phyloP scores from a whole-genome alignment of 139 green algal species.

The Chlamydomonas urium region DNA sequence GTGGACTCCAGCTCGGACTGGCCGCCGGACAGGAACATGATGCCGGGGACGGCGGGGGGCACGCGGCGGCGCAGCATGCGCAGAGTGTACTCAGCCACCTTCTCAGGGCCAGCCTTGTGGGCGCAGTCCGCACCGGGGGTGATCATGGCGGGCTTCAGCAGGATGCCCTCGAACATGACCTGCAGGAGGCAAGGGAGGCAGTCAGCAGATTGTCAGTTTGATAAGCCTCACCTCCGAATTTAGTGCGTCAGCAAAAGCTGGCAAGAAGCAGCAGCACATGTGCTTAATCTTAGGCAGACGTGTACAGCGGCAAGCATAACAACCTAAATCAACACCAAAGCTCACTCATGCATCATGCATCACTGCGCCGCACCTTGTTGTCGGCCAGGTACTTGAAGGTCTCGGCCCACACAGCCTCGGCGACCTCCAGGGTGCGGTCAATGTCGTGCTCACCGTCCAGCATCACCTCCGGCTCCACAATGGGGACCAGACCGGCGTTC shows the following conservation, averaged over 20 bases:
- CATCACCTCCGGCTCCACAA: slow-evolving; percentile 98
- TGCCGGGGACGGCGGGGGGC: slow-evolving; percentile 95
- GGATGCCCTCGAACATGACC: slow-evolving; percentile 98
- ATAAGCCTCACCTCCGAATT: no score
- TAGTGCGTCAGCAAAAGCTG: no score
- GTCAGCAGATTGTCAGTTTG: no score
- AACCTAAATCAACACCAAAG: background rate
- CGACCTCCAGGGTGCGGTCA: slow-evolving; percentile 87
- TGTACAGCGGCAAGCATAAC: background rate
- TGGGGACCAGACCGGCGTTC: slow-evolving; percentile 90
- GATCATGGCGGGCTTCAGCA: slow-evolving; percentile 99
- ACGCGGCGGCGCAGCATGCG: slow-evolving; percentile 93
- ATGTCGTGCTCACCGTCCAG: slow-evolving; percentile 84
- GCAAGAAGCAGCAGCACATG: background rate
- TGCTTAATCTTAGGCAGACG: no score
- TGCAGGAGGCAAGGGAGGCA: no score
- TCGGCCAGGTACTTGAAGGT: slow-evolving; percentile 94
- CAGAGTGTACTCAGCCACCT: slow-evolving; percentile 91
- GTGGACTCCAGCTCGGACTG: slow-evolving; percentile 99
- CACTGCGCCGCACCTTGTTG: slow-evolving; percentile 63
- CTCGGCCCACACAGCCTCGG: slow-evolving; percentile 86
- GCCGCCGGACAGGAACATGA: slow-evolving; percentile 99
- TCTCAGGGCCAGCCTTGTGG: slow-evolving; percentile 66
- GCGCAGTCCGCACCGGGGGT: slow-evolving; percentile 92
- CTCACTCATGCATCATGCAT: slow-evolving; percentile 70